phyloP scores from a whole-genome alignment of 1,284 basidiomycete species.

The Malassezia sympodialis region DNA sequence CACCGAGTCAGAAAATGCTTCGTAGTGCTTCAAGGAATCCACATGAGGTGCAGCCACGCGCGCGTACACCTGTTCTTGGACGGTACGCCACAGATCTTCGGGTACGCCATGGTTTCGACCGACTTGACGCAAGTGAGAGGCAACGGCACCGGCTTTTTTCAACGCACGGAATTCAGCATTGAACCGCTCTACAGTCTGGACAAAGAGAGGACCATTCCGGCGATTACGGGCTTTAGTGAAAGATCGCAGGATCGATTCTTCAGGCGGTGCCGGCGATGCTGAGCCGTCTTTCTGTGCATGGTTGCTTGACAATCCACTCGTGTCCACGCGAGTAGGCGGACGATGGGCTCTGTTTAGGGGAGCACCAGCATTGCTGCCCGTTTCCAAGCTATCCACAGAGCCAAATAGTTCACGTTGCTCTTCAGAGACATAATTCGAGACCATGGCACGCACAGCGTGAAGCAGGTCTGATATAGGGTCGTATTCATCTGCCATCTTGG shows the following conservation, averaged over 20 bases:
- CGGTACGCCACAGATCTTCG: constrained; percentile 51
- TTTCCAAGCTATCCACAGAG: constrained; percentile 32
- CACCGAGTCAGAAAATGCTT: constrained; percentile 48
- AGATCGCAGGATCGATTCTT: constrained; percentile 51
- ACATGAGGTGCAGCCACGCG: constrained; percentile 53
- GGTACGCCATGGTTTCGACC: constrained; percentile 33
- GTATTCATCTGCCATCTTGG: constrained; percentile 41
- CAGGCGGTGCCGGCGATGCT: constrained; percentile 13
- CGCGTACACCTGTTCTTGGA: constrained; percentile 54
- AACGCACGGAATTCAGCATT: constrained; percentile 51
- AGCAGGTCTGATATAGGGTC: constrained; percentile 44
- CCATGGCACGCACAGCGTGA: constrained; percentile 31
- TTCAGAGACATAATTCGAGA: constrained; percentile 27
- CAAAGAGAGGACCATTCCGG: constrained; percentile 52
- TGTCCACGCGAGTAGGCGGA: background rate
- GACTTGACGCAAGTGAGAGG: constrained; percentile 36
- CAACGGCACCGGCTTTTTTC: constrained; percentile 45
- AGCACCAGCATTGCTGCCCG: constrained; percentile 27
- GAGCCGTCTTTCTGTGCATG: constrained; percentile 16
- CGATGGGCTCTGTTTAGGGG: constrained; percentile 5
- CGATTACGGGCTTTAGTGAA: constrained; percentile 53
- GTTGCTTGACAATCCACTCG: background rate
- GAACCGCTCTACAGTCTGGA: constrained; percentile 51
- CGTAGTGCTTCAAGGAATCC: constrained; percentile 51
- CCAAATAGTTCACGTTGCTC: constrained; percentile 32